Conservation (phyloP, 2,329 filamentous ascomycete species). For the Aspergillus sp. region DNA sequence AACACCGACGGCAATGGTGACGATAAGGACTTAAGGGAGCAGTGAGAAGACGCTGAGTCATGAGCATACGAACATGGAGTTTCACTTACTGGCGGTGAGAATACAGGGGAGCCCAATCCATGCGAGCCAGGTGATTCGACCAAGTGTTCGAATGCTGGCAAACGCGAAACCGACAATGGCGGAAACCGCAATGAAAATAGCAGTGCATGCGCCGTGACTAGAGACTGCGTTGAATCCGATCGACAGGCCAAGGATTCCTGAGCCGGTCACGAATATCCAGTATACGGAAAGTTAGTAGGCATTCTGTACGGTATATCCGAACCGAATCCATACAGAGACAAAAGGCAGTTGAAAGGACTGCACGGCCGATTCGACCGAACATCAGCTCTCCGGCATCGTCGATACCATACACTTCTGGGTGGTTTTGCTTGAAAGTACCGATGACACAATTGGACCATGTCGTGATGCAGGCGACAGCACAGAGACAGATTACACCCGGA, state of each 20-base stretch:
- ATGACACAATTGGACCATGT: conserved; percentile 49
- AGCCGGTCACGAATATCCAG: conserved; percentile 39
- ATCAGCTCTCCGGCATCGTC: conserved; percentile 55
- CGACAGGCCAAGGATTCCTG: conserved; percentile 41
- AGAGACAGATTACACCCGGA: conserved; percentile 45
- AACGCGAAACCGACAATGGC: conserved; percentile 18
- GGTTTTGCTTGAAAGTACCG: conserved; percentile 49
- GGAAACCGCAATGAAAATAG: conserved; percentile 19
- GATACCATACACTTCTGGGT: conserved; percentile 56
- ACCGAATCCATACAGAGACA: conserved; percentile 5
- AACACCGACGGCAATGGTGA: conserved; percentile 28
- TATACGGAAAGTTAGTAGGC: neutral
- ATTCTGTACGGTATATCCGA: neutral
- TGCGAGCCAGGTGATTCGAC: conserved; percentile 31
- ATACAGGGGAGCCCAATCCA: conserved; percentile 25
- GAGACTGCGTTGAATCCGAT: conserved; percentile 42
- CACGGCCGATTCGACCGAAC: conserved; percentile 53
- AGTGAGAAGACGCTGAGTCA: conserved; percentile 16
- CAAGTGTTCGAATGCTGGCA: conserved; percentile 32
- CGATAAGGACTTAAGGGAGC: conserved; percentile 23
- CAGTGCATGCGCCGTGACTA: conserved; percentile 29
- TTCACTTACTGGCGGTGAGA: conserved; percentile 26
- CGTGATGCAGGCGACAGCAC: conserved; percentile 41
- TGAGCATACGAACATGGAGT: conserved; percentile 18
- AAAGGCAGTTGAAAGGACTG: conserved; percentile 36